Percentiles rank a stretch among this genome's conserved stretches.
Conservation (phyloP, 345 rosid genomes). For the Hypericum perforatum region DNA sequence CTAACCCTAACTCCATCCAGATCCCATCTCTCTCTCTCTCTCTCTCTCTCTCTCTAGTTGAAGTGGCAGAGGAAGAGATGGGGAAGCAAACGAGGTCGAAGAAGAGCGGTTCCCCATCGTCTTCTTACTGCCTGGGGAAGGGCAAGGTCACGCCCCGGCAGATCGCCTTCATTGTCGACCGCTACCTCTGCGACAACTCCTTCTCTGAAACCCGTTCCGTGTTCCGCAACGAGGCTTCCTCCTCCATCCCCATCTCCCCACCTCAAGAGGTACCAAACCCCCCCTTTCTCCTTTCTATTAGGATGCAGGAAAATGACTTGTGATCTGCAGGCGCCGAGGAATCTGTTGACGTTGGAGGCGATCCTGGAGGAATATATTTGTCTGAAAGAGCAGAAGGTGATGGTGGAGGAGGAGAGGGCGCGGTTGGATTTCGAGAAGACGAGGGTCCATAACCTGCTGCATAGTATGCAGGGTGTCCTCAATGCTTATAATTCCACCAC, state of each 20-base stretch:
- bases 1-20: too few relatives aligned
- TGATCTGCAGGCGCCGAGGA: constrained; percentile 48
- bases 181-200: constrained; percentile 65
- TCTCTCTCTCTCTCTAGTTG: neutral
- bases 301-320: neutral
- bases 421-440: constrained; percentile 51
- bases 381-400: constrained; percentile 57
- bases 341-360: constrained; percentile 56
- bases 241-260: constrained; percentile 63
- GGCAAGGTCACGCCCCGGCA: constrained; percentile 70
- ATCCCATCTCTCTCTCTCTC: neutral
- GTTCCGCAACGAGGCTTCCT: constrained; percentile 59
- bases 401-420: constrained; percentile 50
- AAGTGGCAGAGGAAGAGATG: constrained; percentile 20
- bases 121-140: constrained; percentile 24
- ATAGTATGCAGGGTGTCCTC: constrained; percentile 71
- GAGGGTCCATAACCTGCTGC: constrained; percentile 56
- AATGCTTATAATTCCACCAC: constrained; percentile 43
- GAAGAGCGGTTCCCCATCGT: constrained; percentile 12
- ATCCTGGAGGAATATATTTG: constrained; percentile 59
- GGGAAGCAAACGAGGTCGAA: constrained; percentile 42
- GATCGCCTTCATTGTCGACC: constrained; percentile 73
- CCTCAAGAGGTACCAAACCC: constrained; percentile 34
- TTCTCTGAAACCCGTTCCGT: constrained; percentile 42
- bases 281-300: too few relatives aligned